These are phyloP conservation scores for Penicillium decumbens DNA, from an alignment of 2,329 filamentous ascomycete species.

Conservation along the genomic window DNA sequence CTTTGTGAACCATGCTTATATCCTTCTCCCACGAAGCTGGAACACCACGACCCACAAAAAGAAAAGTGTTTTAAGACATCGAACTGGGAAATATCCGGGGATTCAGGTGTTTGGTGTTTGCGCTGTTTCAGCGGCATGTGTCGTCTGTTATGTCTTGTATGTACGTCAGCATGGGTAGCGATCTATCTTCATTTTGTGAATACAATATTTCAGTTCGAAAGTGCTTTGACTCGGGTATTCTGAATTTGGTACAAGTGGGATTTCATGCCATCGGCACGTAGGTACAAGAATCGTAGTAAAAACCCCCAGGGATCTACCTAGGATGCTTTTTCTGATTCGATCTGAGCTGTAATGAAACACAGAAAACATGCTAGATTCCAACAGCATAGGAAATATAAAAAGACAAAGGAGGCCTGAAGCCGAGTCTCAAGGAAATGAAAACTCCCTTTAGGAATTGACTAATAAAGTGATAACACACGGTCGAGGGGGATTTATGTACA, in stretches of 20 bases:
- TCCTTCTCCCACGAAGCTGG: neutral
- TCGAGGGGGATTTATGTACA: slow-evolving; percentile 33
- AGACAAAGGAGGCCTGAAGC: slow-evolving; percentile 17
- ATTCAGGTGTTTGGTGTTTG: slow-evolving; percentile 27
- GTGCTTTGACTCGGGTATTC: neutral
- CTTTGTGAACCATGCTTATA: slow-evolving; percentile 4
- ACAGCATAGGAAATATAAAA: slow-evolving; percentile 26
- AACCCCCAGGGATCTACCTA: neutral
- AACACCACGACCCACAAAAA: slow-evolving; percentile 14
- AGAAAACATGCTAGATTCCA: slow-evolving; percentile 26
- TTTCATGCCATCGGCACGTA: no score
- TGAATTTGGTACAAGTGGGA: neutral
- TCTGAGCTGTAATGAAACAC: slow-evolving; percentile 14
- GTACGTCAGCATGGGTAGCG: slow-evolving; percentile 28
- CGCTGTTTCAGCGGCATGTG: slow-evolving; percentile 24
- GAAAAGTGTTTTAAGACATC: slow-evolving; percentile 24
- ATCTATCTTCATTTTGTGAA: slow-evolving; percentile 27
- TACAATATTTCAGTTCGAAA: slow-evolving; percentile 20
- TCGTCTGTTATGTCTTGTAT: slow-evolving; percentile 22
- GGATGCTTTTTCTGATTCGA: slow-evolving; percentile 8
- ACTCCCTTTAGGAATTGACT: slow-evolving; percentile 26
- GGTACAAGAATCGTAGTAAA: no score
- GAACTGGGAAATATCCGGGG: slow-evolving; percentile 28
- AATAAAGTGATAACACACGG: slow-evolving; percentile 30
- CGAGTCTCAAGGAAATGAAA: slow-evolving; percentile 12